These are phyloP conservation scores for Hortiboletus campestris DNA, from an alignment of 768 basidiomycete species.

Conservation along the genomic window DNA sequence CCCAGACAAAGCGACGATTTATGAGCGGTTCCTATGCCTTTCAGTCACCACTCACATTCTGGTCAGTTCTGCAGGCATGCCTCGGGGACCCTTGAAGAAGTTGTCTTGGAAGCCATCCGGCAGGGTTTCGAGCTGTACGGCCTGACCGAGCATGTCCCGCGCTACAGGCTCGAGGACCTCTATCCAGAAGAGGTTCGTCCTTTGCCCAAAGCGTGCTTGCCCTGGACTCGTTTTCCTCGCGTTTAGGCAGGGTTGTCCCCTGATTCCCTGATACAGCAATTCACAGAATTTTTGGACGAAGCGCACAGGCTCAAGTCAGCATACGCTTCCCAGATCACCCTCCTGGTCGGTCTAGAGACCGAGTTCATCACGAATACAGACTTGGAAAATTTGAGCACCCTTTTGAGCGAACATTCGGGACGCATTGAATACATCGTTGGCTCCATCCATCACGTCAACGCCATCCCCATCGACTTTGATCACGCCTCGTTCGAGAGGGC, in stretches of 20 bases:
- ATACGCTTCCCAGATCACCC: constrained; percentile 64
- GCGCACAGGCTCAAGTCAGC: constrained; percentile 69
- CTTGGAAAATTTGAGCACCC: constrained; percentile 51
- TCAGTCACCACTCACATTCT: constrained; percentile 88
- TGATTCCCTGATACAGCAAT: constrained; percentile 57
- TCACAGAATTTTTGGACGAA: constrained; percentile 70
- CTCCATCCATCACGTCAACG: constrained; percentile 87
- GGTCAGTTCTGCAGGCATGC: constrained; percentile 95
- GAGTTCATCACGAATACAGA: constrained; percentile 78
- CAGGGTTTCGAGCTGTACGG: constrained; percentile 82
- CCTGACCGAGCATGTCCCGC: constrained; percentile 89
- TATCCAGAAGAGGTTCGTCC: constrained; percentile 90
- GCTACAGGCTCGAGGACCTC: constrained; percentile 76
- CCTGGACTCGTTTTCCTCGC: constrained; percentile 14
- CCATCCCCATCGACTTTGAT: constrained; percentile 92
- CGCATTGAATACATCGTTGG: constrained; percentile 89
- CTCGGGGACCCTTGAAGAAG: constrained; percentile 72
- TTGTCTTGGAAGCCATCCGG: constrained; percentile 75
- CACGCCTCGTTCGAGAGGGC: constrained; percentile 61
- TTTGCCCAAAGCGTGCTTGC: constrained; percentile 7
- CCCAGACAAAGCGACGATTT: background rate
- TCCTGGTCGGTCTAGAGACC: constrained; percentile 91
- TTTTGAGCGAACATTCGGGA: constrained; percentile 47
- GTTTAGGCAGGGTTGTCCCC: constrained; percentile 55
- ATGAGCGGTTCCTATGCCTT: constrained; percentile 42